phyloP scores from a whole-genome alignment of 768 basidiomycete species.

The Candolleomyces eurysporus region DNA sequence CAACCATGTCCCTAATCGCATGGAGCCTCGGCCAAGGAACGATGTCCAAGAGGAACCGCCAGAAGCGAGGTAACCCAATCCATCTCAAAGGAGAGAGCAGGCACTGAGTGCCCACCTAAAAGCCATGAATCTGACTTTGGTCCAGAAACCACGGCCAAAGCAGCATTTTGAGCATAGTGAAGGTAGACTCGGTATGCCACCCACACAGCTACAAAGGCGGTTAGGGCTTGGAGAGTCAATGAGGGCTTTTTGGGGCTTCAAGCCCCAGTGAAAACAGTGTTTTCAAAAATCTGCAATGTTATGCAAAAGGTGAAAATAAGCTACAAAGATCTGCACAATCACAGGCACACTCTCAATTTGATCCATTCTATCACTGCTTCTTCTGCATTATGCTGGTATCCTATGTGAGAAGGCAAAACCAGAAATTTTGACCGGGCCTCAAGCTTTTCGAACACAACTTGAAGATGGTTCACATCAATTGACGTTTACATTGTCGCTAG shows the following conservation, averaged over 20 bases:
- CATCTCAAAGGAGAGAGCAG: constrained; percentile 17
- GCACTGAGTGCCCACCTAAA: too few relatives aligned
- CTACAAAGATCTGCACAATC: too few relatives aligned
- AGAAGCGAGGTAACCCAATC: constrained; percentile 26
- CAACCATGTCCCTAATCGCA: constrained; percentile 27
- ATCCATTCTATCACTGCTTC: too few relatives aligned
- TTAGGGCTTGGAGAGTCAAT: neutral
- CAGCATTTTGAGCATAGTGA: neutral
- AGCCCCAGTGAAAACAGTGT: too few relatives aligned
- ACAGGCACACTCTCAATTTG: too few relatives aligned
- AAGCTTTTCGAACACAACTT: too few relatives aligned
- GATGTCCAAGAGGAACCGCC: constrained; percentile 27
- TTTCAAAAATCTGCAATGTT: too few relatives aligned
- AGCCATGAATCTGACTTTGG: neutral
- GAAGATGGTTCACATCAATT: too few relatives aligned
- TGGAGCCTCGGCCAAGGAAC: constrained; percentile 30
- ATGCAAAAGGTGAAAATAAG: too few relatives aligned
- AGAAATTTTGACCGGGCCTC: too few relatives aligned
- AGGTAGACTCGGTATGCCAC: constrained; percentile 4
- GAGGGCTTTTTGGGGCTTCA: constrained; percentile 13
- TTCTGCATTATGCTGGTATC: too few relatives aligned
- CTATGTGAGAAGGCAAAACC: constrained; percentile 4
- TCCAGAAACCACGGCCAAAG: neutral
- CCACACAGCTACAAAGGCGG: neutral
- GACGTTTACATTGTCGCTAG: too few relatives aligned